Evolutionary conservation across 2,329 filamentous ascomycete species (phyloP), one percentile per base, ranked within the genome.

Genomic region (Parafenestella ontariensis): DNA sequence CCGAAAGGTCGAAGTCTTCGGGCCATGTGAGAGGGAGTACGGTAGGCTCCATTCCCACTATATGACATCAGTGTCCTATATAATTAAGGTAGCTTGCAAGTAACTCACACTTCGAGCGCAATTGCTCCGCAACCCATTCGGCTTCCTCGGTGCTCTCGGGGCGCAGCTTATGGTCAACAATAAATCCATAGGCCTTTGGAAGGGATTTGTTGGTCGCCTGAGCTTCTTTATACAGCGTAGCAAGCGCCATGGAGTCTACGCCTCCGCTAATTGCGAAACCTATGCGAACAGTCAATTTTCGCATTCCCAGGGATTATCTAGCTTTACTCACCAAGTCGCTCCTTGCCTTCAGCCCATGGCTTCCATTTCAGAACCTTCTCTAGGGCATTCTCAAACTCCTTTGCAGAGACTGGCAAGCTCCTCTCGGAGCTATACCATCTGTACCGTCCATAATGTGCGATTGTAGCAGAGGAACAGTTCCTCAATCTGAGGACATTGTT

Each of bases 221-320:
- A 43, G 56, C 62, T 42, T 65, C 62, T 41, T 79, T 75, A 71
- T 90, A 91, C 31, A 98, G 83, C 56, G 82, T 87, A 50, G 92
- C 92, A 56, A 99, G 81, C 24, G 94, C 94, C 93, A 98, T 99
- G n/a, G 94, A 98, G 76, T 99, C 95, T 34, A 95, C 90, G 7
- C 95, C 95, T 21, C 95, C 95, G 70, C 93, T 97, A 57, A 98
- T 81, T 15, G 93, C 95, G 54, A 98, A 79, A 49, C 84, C 79
- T 78, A 41, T 31, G 36, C 15, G 5, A 15, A 15, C 2, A 6
- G 29, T 31, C 5, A 23, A 24, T 63, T 11, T 17, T 43, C 24
- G 31, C 17, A 31, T 3, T n/a, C 17, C 18, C 5, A 2, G 13
- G 11, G 15, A 26, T 3, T n/a, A 13, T 26, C 11, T 24, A 43